Evolutionary conservation across 192 early-diverging fungal species (phyloP).

Genomic region (Podila clonocystis): DNA sequence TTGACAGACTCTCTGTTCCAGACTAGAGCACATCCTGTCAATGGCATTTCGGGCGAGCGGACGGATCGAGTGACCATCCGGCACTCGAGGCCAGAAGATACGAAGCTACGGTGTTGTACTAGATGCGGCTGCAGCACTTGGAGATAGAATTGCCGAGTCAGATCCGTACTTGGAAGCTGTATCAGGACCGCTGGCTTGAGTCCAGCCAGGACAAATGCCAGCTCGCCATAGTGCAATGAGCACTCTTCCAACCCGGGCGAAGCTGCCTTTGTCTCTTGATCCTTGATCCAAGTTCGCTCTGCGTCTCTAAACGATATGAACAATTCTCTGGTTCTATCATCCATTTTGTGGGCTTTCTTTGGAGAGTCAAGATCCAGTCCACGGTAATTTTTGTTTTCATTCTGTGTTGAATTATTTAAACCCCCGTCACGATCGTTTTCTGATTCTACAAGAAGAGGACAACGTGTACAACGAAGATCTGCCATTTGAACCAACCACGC

Average conservation of each 20-base stretch:
- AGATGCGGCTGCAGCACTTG: constrained; percentile 14
- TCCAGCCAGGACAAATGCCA: constrained; percentile 31
- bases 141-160: constrained; percentile 10
- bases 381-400: no score
- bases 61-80: constrained; percentile 20
- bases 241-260: constrained; percentile 15
- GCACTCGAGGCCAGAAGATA: constrained; percentile 11
- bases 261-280: neutral
- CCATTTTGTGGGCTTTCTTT: neutral
- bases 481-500: no score
- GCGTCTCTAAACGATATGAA: neutral
- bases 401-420: no score
- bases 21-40: constrained; percentile 32
- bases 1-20: constrained; percentile 13
- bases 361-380: no score
- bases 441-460: no score
- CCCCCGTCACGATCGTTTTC: no score
- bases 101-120: constrained; percentile 7
- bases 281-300: constrained; percentile 23
- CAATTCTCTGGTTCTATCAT: neutral
- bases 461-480: no score
- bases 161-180: constrained; percentile 14
- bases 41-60: constrained; percentile 37
- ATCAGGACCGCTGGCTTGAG: constrained; percentile 40
- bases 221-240: constrained; percentile 42